A percentile compares a stretch with the other conserved stretches of the same genome.
phyloP scores from a whole-genome alignment of 2,329 filamentous ascomycete genomes.

The Fusarium chaquense region DNA sequence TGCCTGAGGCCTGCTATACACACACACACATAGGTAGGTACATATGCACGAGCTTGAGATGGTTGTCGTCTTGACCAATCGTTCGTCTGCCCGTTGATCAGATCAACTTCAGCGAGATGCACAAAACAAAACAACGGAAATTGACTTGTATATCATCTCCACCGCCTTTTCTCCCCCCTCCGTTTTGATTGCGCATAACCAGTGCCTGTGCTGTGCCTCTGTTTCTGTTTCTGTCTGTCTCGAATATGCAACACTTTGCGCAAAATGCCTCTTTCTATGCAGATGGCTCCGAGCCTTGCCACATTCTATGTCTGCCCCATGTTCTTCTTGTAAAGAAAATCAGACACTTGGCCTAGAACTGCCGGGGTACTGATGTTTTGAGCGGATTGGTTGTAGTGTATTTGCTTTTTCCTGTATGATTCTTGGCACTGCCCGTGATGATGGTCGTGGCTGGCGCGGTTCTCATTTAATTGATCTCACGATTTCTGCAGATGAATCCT shows the following conservation, averaged over 20 bases:
- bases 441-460: constrained; percentile 10
- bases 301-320: constrained; percentile 13
- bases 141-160: constrained; percentile 24
- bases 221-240: constrained; percentile 11
- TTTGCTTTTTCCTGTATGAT: constrained; percentile 14
- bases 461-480: constrained; percentile 26
- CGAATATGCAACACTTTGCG: constrained; percentile 34
- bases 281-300: constrained; percentile 23
- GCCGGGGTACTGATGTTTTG: constrained; percentile 11
- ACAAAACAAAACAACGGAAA: constrained; percentile 21
- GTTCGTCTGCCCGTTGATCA: constrained; percentile 15
- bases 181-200: constrained; percentile 21
- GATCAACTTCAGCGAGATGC: constrained; percentile 20
- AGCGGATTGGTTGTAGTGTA: constrained; percentile 15
- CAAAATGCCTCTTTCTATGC: constrained; percentile 19
- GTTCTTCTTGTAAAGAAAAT: constrained; percentile 9
- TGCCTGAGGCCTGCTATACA: constrained; percentile 32
- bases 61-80: constrained; percentile 17
- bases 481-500: constrained; percentile 5
- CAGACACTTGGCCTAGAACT: constrained; percentile 3
- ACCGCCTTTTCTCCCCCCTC: constrained; percentile 34
- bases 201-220: constrained; percentile 17
- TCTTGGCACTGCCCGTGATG: neutral
- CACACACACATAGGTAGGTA: neutral
- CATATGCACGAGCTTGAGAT: constrained; percentile 1